Evolutionary conservation across 1,139 yeast species (phyloP).

Genomic region (Yamadazyma diddensiae): DNA sequence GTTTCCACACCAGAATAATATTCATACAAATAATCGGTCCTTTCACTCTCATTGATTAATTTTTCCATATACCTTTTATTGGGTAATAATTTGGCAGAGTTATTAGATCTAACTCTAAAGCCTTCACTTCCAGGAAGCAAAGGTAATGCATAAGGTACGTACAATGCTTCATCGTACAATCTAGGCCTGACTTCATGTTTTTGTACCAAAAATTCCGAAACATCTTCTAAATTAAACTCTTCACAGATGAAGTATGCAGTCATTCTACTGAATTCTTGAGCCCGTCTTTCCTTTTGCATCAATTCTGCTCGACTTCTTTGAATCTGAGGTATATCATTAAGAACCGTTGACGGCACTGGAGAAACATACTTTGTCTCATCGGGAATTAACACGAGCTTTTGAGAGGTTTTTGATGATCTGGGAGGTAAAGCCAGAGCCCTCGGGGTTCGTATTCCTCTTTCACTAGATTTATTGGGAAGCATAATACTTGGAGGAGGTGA

Average conservation of each 20-base stretch:
- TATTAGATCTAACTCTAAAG: slow-evolving; percentile 75
- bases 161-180: slow-evolving; percentile 84
- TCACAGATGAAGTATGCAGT: slow-evolving; percentile 91
- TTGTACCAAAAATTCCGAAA: slow-evolving; percentile 60
- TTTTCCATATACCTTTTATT: slow-evolving; percentile 70
- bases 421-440: slow-evolving; percentile 71
- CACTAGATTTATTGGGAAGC: slow-evolving; percentile 7
- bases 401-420: slow-evolving; percentile 84
- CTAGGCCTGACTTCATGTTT: slow-evolving; percentile 84
- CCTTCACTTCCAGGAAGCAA: slow-evolving; percentile 86
- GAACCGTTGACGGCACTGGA: slow-evolving; percentile 13
- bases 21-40: slow-evolving; percentile 86
- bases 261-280: slow-evolving; percentile 72
- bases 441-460: slow-evolving; percentile 42
- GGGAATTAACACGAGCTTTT: slow-evolving; percentile 82
- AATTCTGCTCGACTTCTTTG: slow-evolving; percentile 65
- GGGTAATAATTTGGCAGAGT: slow-evolving; percentile 59
- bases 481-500: slow-evolving; percentile 16
- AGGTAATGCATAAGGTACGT: slow-evolving; percentile 87
- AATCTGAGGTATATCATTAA: slow-evolving; percentile 30
- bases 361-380: slow-evolving; percentile 42
- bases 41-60: slow-evolving; percentile 76
- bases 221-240: slow-evolving; percentile 63
- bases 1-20: slow-evolving; percentile 82
- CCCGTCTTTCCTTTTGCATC: slow-evolving; percentile 64